phyloP scores from a whole-genome alignment of 352 stramenopile genomes.

The Aphanomyces euteiches region DNA sequence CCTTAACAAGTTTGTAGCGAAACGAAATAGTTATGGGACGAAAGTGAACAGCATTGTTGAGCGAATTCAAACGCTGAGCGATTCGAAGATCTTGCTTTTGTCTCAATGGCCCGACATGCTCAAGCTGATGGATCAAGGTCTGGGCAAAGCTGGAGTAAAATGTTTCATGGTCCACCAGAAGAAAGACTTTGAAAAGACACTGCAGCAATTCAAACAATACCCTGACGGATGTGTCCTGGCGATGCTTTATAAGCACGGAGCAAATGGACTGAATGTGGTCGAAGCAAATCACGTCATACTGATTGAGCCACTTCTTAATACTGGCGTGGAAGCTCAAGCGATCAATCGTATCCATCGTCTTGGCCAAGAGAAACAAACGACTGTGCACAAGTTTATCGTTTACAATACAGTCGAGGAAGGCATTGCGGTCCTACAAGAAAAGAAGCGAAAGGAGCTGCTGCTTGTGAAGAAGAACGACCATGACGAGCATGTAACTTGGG shows the following conservation, averaged over 20 bases:
- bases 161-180: constrained; percentile 74
- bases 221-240: constrained; percentile 57
- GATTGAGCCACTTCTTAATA: constrained; percentile 87
- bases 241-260: constrained; percentile 82
- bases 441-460: constrained; percentile 33
- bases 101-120: constrained; percentile 91
- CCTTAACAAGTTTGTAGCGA: too few species aligned
- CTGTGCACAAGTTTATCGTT: constrained; percentile 88
- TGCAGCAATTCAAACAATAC: constrained; percentile 55
- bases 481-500: constrained; percentile 24
- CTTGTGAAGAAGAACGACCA: constrained; percentile 9
- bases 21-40: constrained; percentile 39
- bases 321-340: constrained; percentile 77
- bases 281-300: constrained; percentile 90
- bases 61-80: constrained; percentile 46
- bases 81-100: constrained; percentile 88
- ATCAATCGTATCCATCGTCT: constrained; percentile 90
- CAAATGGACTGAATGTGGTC: constrained; percentile 89
- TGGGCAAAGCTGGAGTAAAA: constrained; percentile 48
- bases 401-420: constrained; percentile 84
- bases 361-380: constrained; percentile 78
- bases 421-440: constrained; percentile 66
- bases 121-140: constrained; percentile 35
- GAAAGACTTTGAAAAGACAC: constrained; percentile 41
- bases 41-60: constrained; percentile 66